Evolutionary conservation across 164 flowering plant species (phyloP), one percentile per base, ranked within the genome.

Genomic region (Dillenia suffruticosa): DNA sequence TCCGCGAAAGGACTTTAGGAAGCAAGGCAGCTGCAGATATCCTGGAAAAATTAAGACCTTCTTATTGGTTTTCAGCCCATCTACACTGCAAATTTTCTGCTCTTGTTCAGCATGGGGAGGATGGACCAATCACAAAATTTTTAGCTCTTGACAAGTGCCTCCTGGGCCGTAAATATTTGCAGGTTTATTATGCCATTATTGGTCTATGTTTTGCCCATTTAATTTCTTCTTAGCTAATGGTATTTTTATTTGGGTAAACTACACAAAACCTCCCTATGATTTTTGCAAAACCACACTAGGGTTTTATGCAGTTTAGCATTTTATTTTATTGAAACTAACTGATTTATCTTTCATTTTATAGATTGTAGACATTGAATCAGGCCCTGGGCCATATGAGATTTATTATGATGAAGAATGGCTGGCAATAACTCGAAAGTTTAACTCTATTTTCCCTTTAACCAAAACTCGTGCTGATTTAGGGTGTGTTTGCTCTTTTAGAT

Each of bases 21-120:
- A 94, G 87, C 74, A 79, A 76, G 72, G 78, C 99, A 68, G 99
- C 97, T 49, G 87, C 93, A 65, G 77, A 82, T 63, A 68, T 94
- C 66, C 73, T 94, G 55, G 85, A 83, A 63, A 86, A 83, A 65
- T 70, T 94, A 67, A 89, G 77, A 59, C 98, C 98, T 47, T 70
- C 86, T n/a, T 88, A 91, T 66, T 94, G 97, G 98, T 91, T 94
- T 75, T 87, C 96, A 44, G 99, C 97, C 68, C 99, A 94, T 69
- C 81, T 94, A 48, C 99, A 94, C 74, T 94, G 97, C 81, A 85
- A 86, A 74, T 94, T 91, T 79, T 73, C 96, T 50, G 96, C 99
- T 64, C 63, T 82, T 64, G 93, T 91, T 69, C 96, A 85, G 65
- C 98, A 93, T 77, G 92, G 84, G 17, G 88, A 84, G 51, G 78